Conservation (phyloP, 2,329 filamentous ascomycete species). For the Pseudocercospora cruenta region DNA sequence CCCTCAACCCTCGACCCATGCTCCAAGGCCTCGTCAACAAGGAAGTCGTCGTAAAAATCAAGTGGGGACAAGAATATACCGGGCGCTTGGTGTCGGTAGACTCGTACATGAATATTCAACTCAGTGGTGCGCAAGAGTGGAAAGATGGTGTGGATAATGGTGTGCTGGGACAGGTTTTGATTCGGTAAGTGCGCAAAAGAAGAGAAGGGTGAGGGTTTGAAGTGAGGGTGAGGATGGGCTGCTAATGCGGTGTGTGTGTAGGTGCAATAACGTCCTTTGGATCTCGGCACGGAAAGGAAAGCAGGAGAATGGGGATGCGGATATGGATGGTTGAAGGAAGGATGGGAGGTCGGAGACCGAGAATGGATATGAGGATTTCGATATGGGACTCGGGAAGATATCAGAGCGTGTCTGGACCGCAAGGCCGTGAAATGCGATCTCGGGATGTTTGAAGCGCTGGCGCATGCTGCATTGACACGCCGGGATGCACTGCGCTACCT, state of each 20-base stretch:
- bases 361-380: not conserved
- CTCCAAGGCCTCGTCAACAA: conserved; percentile 94
- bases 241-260: conserved; percentile 41
- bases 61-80: conserved; percentile 99
- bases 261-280: conserved; percentile 98
- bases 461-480: not conserved
- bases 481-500: not conserved
- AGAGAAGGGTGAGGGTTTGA: no score
- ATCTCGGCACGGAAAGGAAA: conserved; percentile 58
- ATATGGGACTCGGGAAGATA: not conserved
- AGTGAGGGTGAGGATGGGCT: no score
- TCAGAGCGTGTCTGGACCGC: not conserved
- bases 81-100: conserved; percentile 90
- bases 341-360: conserved; percentile 25
- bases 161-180: conserved; percentile 85
- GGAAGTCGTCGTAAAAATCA: conserved; percentile 86
- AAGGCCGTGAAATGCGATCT: not conserved
- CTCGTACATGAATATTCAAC: conserved; percentile 98
- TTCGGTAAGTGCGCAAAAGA: conserved; percentile 63
- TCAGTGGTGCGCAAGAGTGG: conserved; percentile 88
- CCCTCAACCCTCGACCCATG: conserved; percentile 95
- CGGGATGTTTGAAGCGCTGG: not conserved
- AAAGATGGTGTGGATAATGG: conserved; percentile 85
- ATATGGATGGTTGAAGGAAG: conserved; percentile 43
- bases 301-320: conserved; percentile 40